Conservation (phyloP, 805 yeast genomes). For the Yarrowia porcina region DNA sequence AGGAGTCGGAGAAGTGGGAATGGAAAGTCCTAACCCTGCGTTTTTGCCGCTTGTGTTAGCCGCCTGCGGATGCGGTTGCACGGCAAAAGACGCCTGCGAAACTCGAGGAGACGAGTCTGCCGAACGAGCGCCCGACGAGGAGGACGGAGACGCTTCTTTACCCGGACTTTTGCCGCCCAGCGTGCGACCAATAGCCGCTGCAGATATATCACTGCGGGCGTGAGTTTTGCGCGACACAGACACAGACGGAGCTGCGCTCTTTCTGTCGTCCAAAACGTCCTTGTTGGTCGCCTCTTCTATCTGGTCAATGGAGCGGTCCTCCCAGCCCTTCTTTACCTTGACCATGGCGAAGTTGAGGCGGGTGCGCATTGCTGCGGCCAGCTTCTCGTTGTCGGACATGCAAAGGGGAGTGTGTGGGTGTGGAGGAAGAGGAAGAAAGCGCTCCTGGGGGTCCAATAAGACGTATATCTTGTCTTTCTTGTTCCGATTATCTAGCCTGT, state of each 20-base stretch:
- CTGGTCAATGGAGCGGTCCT: conserved; percentile 15
- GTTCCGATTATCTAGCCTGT: neutral
- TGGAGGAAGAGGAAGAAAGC: no score
- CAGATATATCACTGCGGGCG: neutral
- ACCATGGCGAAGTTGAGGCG: conserved; percentile 24
- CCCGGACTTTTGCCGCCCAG: neutral
- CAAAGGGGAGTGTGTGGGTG: no score
- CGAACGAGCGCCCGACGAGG: neutral
- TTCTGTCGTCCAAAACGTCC: no score
- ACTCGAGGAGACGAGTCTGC: conserved; percentile 6
- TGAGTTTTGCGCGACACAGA: no score
- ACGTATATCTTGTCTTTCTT: neutral
- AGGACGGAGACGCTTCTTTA: neutral
- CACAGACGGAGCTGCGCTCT: no score
- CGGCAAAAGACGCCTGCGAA: neutral
- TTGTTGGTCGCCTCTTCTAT: neutral
- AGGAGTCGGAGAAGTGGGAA: neutral
- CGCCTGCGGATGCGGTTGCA: neutral
- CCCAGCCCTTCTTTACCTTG: conserved; percentile 25
- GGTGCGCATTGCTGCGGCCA: conserved; percentile 22
- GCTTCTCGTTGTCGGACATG: conserved; percentile 23
- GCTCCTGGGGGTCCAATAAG: no score
- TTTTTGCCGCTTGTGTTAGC: no score
- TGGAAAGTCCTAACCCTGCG: neutral
- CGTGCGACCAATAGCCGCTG: neutral